phyloP scores from a whole-genome alignment of 768 basidiomycete genomes.

The Tylopilus rubrobrunneus region DNA sequence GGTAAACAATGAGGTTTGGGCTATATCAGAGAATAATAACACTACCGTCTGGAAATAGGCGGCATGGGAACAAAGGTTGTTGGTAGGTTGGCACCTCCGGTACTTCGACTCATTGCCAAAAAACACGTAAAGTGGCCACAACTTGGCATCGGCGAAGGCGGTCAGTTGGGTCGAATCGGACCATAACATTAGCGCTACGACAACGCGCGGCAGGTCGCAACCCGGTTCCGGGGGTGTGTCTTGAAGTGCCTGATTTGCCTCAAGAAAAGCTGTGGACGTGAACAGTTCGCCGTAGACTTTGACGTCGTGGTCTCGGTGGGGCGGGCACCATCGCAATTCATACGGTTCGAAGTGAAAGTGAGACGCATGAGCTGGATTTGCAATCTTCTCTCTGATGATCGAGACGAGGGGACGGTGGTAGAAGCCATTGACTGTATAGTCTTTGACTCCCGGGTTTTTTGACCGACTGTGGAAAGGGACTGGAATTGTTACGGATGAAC shows the following conservation, averaged over 20 bases:
- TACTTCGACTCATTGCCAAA: too few species aligned
- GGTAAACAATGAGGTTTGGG: neutral
- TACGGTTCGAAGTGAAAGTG: neutral
- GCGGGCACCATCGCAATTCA: too few species aligned
- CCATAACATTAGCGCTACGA: neutral
- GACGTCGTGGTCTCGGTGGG: too few species aligned
- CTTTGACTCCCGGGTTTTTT: neutral
- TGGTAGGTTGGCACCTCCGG: neutral
- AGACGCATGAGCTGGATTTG: neutral
- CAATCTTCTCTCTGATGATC: neutral
- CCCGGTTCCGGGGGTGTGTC: too few species aligned
- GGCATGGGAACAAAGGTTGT: neutral
- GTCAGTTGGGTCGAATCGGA: neutral
- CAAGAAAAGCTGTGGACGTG: too few species aligned
- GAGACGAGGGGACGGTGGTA: neutral
- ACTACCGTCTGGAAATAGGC: neutral
- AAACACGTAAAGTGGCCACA: neutral
- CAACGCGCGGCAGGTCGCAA: too few species aligned
- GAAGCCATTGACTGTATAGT: neutral
- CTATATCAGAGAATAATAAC: neutral
- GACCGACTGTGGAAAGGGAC: neutral
- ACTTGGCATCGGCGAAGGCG: neutral
- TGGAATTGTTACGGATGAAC: neutral
- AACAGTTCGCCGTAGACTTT: too few species aligned
- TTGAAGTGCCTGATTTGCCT: too few species aligned